Conservation (phyloP, 306 rosid species). For the Gastrolobium villosum region DNA sequence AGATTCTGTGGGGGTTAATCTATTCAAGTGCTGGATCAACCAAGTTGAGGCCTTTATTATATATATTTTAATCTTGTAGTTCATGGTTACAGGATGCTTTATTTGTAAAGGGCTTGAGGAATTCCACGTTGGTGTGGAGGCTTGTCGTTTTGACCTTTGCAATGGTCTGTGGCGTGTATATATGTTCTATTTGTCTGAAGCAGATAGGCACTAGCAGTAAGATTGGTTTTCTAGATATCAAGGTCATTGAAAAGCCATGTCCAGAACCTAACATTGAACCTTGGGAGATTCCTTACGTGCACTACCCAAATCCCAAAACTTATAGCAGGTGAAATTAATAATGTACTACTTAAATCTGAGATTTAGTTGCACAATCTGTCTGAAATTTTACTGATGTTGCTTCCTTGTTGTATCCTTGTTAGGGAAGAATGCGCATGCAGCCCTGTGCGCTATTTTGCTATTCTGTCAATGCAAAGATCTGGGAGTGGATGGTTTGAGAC, state of each 20-base stretch:
- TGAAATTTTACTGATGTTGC: conserved; percentile 45
- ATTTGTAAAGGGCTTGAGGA: conserved; percentile 72
- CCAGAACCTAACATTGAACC: conserved; percentile 76
- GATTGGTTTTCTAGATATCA: conserved; percentile 63
- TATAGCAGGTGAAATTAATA: conserved; percentile 76
- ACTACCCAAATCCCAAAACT: conserved; percentile 84
- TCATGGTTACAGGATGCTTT: conserved; percentile 69
- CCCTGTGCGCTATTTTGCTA: conserved; percentile 87
- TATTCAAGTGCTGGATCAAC: conserved; percentile 45
- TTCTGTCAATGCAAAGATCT: conserved; percentile 97
- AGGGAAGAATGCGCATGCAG: conserved; percentile 94
- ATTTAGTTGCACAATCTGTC: conserved; percentile 37
- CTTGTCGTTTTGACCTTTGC: conserved; percentile 76
- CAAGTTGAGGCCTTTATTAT: conserved; percentile 15
- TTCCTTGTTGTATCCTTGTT: conserved; percentile 40
- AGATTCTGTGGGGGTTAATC: conserved; percentile 46
- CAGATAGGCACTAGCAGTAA: conserved; percentile 71
- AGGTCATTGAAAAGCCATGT: conserved; percentile 70
- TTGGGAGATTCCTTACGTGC: conserved; percentile 77
- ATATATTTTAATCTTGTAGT: conserved; percentile 22
- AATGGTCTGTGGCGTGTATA: conserved; percentile 92
- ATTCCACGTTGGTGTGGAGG: conserved; percentile 82
- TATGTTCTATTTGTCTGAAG: conserved; percentile 88
- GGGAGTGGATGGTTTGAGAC: conserved; percentile 99
- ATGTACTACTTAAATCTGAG: conserved; percentile 25